Base-by-base conservation (phyloP, 1,139 yeast species). In the Pichia kudriavzevii region DNA sequence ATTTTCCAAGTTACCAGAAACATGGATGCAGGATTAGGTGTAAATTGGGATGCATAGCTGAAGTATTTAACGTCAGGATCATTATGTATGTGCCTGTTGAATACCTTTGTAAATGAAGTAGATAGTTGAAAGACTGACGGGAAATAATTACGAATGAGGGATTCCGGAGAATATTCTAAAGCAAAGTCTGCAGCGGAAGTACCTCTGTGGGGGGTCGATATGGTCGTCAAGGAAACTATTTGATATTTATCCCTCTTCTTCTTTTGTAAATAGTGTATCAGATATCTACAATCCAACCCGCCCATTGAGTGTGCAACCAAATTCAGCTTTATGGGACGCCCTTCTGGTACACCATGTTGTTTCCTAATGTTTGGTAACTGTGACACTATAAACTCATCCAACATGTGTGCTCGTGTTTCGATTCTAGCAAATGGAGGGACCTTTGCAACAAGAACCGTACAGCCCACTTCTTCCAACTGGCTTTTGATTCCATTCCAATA, bases 271-370 rank as follows among this genome's bases (percentile, higher is more conserved):
- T n/a, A 24, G 22, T 30, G 23, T 2, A 84, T 80, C 46, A 87
- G 58, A 51, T 79, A 83, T 33, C 96, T 60, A 26, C 88, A 74
- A 54, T 87, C 96, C 27, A 87, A 60, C 0, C 96, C 96, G 7
- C 96, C 96, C 95, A 87, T 85, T 0, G 95, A 84, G 53, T 87
- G 96, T n/a, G 94, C 93, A 15, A 87, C 66, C 26, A 87, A 57
- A 52, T 87, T 87, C 12, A 87, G 61, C 42, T 75, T 74, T 20
- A 67, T 52, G 30, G 63, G 65, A 24, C 61, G 56, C 13, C 45
- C 36, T 10, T 45, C 39, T 1, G 35, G 29, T 5, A 38, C 20
- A 6, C 49, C 43, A 28, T 61, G 58, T 3, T 22, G 13, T n/a
- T 24, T 32, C 5, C 41, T 32, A 3, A 49, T 38, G 17, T 53